Conservation (phyloP, 768 basidiomycete species). For the Lactarius sp. region DNA sequence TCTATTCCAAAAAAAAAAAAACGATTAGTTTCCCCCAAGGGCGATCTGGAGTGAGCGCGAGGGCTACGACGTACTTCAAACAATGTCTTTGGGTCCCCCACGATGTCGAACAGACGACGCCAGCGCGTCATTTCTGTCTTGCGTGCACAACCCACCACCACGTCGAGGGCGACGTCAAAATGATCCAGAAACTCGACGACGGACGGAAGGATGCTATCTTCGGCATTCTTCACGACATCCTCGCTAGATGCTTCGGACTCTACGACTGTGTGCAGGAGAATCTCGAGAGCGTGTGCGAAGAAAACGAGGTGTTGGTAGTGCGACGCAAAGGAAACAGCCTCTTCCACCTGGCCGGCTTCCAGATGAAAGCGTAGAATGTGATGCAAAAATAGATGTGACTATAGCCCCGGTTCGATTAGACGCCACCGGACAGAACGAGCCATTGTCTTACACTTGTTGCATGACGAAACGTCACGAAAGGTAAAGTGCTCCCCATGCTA, state of each 20-base stretch:
- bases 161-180: conserved; percentile 86
- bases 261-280: conserved; percentile 87
- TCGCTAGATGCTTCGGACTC: conserved; percentile 64
- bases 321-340: conserved; percentile 81
- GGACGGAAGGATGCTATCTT: conserved; percentile 44
- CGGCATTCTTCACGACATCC: conserved; percentile 4
- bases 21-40: background rate
- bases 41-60: background rate
- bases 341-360: conserved; percentile 51
- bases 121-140: conserved; percentile 94
- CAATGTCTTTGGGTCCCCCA: conserved; percentile 83
- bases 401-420: conserved; percentile 4
- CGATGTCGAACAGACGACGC: conserved; percentile 82
- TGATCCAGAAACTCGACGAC: conserved; percentile 92
- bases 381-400: conserved; percentile 94
- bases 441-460: conserved; percentile 68
- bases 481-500: conserved; percentile 64
- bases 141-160: conserved; percentile 92
- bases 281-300: conserved; percentile 91
- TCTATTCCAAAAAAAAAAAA: conserved; percentile 39
- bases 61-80: conserved; percentile 68
- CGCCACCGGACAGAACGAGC: background rate
- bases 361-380: conserved; percentile 85
- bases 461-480: conserved; percentile 90
- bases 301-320: conserved; percentile 87